A percentile compares a stretch with the other conserved stretches of the same genome.
These are phyloP conservation scores for Coemansia sp. DNA, from an alignment of 192 early-diverging fungal genomes.

Conservation along the genomic window DNA sequence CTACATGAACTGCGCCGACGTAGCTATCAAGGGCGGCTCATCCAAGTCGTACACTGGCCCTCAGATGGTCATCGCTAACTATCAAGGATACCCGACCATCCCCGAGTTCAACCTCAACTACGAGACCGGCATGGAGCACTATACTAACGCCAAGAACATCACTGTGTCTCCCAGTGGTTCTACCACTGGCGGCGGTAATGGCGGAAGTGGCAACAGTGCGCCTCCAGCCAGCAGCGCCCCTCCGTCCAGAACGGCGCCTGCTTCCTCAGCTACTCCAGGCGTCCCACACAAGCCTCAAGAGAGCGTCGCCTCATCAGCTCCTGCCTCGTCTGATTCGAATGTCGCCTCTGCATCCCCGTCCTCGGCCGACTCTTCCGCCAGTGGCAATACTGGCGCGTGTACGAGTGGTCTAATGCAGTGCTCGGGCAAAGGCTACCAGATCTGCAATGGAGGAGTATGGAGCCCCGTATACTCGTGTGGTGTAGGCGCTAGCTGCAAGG, in stretches of 20 bases:
- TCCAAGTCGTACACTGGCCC: conserved; percentile 42
- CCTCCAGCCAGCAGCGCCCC: background rate
- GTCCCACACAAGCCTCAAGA: background rate
- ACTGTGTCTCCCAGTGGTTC: conserved; percentile 34
- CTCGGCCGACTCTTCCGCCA: conserved; percentile 14
- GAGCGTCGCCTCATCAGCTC: background rate
- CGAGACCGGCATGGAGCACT: conserved; percentile 35
- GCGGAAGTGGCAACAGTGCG: background rate
- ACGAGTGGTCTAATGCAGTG: conserved; percentile 28
- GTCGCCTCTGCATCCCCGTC: conserved; percentile 2
- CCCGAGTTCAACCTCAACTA: conserved; percentile 56
- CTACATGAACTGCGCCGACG: conserved; percentile 45
- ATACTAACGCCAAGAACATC: conserved; percentile 26
- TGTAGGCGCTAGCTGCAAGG: conserved; percentile 33
- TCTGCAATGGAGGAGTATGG: conserved; percentile 32
- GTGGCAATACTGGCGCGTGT: conserved; percentile 11
- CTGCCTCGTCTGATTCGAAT: background rate
- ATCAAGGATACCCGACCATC: conserved; percentile 52
- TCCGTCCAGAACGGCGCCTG: background rate
- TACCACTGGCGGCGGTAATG: background rate
- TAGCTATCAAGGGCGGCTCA: conserved; percentile 23
- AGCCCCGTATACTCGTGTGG: conserved; percentile 34
- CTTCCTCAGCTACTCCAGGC: background rate
- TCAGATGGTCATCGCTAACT: conserved; percentile 43
- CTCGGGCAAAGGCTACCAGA: conserved; percentile 34